Conservation (phyloP, 768 basidiomycete genomes). For the Macrolepiota dolichaula region DNA sequence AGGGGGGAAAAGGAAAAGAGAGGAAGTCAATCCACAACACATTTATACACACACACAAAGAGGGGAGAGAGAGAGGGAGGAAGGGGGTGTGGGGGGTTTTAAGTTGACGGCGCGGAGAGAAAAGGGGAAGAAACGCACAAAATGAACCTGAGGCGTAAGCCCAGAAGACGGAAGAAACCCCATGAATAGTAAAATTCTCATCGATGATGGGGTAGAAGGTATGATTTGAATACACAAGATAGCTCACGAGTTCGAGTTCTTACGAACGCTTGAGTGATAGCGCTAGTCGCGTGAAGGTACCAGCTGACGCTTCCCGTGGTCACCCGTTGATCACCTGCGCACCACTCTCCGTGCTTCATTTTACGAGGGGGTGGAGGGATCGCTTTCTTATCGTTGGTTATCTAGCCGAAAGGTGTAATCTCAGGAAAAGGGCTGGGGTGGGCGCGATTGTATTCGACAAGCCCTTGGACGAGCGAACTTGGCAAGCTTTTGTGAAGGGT, state of each 20-base stretch:
- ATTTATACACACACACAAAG: slow-evolving; percentile 19
- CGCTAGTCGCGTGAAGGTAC: slow-evolving; percentile 4
- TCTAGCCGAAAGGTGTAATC: too few relatives aligned
- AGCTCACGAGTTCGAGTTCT: slow-evolving; percentile 6
- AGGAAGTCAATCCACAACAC: slow-evolving; percentile 6
- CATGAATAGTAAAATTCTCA: not conserved
- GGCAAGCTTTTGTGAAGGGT: too few relatives aligned
- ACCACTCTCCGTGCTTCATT: slow-evolving; percentile 3
- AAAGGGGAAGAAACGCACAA: not conserved
- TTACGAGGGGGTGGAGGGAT: too few relatives aligned
- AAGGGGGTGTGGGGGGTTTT: slow-evolving; percentile 16
- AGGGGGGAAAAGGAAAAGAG: slow-evolving; percentile 7
- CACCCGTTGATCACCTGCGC: slow-evolving; percentile 8
- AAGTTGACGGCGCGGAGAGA: slow-evolving; percentile 1
- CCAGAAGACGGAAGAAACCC: not conserved
- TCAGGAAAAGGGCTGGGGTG: too few relatives aligned
- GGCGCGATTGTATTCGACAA: too few relatives aligned
- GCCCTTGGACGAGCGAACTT: too few relatives aligned
- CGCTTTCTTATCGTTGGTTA: too few relatives aligned
- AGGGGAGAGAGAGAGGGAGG: too few relatives aligned
- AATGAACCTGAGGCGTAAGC: not conserved
- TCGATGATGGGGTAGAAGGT: not conserved
- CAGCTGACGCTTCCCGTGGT: slow-evolving; percentile 7
- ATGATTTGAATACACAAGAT: not conserved
- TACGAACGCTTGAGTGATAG: slow-evolving; percentile 5